Base-by-base conservation (phyloP, 2,329 filamentous ascomycete species). In the Microdochium nivale region DNA sequence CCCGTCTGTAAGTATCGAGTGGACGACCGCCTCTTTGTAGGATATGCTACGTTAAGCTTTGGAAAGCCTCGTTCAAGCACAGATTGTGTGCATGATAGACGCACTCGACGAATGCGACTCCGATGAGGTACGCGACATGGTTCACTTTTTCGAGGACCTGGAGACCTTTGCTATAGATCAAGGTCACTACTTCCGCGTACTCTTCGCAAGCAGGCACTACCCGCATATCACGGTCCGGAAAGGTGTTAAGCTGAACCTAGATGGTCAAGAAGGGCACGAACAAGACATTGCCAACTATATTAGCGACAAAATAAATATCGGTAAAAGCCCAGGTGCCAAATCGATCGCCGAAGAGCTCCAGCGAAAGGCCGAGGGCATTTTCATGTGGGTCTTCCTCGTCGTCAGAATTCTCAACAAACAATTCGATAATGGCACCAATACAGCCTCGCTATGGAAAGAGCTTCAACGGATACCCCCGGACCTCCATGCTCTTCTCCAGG, bases 301-400 rank as follows among this genome's bases (percentile, higher is more conserved):
- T 2, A 48, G 59, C 1, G 58, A 50, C 5, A 55, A 64, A 11
- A 57, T 72, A 0, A 59, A 59, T 49, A 53, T 58, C 30, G 59
- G 63, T 2, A 54, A 58, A 2, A 52, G 53, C 2, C 57, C 59
- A 3, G 25, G 51, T 11, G 47, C 52, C 2, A 52, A 62, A 9
- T 40, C 59, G 2, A 59, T 74, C 10, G 60, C 56, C 50, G 10
- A 16, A 0, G 51, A 68, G 19, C 51, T 78, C 25, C 59, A 59
- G 3, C 48, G 61, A 11, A 73, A 69, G 25, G 61, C 73, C 0
- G 65, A 63, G 1, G 70, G 73, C 0, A 60, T 77, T 3, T 76
- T 77, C 49, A 56, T 76, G 53, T 77, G 74, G 71, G 68, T 69
- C 1, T 65, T 73, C 1, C 55, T 76, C 0, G 73, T 75, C 2